A percentile compares a stretch with the other conserved stretches of the same genome.
Evolutionary conservation across 345 rosid genomes (phyloP).

Genomic region (Viola odorata): DNA sequence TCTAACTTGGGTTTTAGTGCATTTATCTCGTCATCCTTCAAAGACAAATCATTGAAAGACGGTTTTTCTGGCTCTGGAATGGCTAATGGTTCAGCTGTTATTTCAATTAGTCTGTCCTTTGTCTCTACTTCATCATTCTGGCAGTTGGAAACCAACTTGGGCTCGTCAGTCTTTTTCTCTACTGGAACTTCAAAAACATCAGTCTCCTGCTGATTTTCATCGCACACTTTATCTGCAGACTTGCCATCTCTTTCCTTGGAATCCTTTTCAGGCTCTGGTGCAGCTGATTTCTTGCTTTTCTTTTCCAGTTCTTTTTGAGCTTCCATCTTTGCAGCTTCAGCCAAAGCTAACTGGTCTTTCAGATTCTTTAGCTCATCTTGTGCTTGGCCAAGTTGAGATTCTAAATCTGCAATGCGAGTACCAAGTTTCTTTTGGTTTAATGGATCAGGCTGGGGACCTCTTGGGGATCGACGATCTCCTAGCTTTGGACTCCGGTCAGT

Average conservation of each 20-base stretch:
- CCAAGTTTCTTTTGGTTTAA: conserved; percentile 73
- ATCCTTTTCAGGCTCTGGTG: conserved; percentile 15
- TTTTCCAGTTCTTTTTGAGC: conserved; percentile 58
- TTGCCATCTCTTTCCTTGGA: conserved; percentile 17
- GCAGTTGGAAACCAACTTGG: conserved; percentile 16
- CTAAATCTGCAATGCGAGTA: conserved; percentile 72
- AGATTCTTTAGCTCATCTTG: conserved; percentile 73
- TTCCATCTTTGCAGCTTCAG: conserved; percentile 81
- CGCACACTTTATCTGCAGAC: conserved; percentile 30
- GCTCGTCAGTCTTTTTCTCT: conserved; percentile 35
- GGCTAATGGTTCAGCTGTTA: conserved; percentile 15
- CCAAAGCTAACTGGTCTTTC: conserved; percentile 64
- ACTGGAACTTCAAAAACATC: conserved; percentile 70
- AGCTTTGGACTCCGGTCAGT: conserved; percentile 63
- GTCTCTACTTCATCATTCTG: conserved; percentile 16
- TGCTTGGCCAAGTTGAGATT: conserved; percentile 93
- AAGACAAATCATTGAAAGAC: conserved; percentile 23
- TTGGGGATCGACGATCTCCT: conserved; percentile 76
- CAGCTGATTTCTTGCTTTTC: conserved; percentile 43
- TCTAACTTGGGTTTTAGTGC: conserved; percentile 47
- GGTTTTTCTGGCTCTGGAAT: conserved; percentile 28
- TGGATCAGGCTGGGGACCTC: conserved; percentile 58
- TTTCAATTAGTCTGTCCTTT: conserved; percentile 19
- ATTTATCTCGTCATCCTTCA: conserved; percentile 50
- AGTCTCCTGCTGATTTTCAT: conserved; percentile 45